Base-by-base conservation (phyloP, 2,329 filamentous ascomycete genomes). In the Nothopassalora personata region DNA sequence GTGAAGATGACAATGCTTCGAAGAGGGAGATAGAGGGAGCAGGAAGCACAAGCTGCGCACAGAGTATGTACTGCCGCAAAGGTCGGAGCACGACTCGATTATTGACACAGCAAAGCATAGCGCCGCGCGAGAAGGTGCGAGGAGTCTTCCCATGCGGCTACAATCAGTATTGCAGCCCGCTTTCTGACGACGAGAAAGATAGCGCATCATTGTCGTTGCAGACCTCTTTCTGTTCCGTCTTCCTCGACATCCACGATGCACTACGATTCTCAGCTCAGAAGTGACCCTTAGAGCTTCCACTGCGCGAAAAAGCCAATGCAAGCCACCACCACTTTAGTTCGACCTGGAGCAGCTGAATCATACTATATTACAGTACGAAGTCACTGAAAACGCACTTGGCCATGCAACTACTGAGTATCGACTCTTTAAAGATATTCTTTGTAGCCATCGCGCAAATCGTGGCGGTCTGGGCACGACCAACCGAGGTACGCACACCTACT, bases 41-140 rank as follows among this genome's bases (percentile, higher is more conserved):
- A 15, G 39, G 18, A 8, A n/a, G 13, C 7, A 43, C 18, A 43
- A 23, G 23, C n/a, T 43, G 7, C n/a, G 39, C 39, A 43, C 8
- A 52, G 49, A 52, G 49, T 52, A 52, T 52, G 49, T 52, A 52
- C n/a, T 34, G 27, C 49, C 34, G 49, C 49, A 52, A 18, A 23
- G 13, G 13, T 18, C 15, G n/a, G 30, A 10, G 4, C 18, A 31
- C 18, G 8, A 30, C 18, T 34, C 34, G 23, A 52, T 13, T 52
- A 33, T 52, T 52, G 30, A 52, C 49, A 52, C 10, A 31, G 18
- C 39, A 3, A 43, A 43, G 39, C 39, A 43, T 43, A 43, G 13
- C 39, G 39, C 39, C 39, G 39, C 8, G 39, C 39, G 39, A 43
- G 39, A n/a, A 18, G n/a, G 13, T 15, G 23, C 23, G 23, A 23